Conservation (phyloP, 2,329 filamentous ascomycete genomes). For the Fusarium sp. region DNA sequence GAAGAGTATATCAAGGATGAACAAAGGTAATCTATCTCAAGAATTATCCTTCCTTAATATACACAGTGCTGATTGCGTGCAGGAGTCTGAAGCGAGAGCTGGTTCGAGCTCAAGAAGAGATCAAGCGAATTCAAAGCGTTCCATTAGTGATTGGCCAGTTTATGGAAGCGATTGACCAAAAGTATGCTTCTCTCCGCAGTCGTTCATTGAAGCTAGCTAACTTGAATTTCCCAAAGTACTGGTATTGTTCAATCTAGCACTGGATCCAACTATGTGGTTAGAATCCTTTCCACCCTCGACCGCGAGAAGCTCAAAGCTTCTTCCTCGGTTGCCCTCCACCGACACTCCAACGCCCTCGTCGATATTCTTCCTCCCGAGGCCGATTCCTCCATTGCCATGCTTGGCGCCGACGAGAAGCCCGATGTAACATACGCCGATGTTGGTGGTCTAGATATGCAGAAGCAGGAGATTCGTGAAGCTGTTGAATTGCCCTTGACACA, state of each 20-base stretch:
- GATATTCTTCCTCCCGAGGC: conserved; percentile 99
- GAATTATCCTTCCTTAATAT: background rate
- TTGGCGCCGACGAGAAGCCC: conserved; percentile 95
- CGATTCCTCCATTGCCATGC: conserved; percentile 98
- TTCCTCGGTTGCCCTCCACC: conserved; percentile 95
- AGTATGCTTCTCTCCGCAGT: conserved; percentile 66
- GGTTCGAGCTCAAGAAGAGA: conserved; percentile 97
- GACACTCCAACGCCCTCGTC: conserved; percentile 97
- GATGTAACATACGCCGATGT: conserved; percentile 98
- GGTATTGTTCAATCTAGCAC: conserved; percentile 99
- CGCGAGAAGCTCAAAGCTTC: conserved; percentile 98
- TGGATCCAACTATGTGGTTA: conserved; percentile 98
- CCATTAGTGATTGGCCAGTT: conserved; percentile 98
- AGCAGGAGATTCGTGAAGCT: conserved; percentile 98
- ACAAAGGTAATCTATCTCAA: conserved; percentile 72
- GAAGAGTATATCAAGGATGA: conserved; percentile 99
- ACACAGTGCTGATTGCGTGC: conserved; percentile 33
- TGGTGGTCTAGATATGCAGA: conserved; percentile 98
- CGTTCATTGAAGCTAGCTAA: conserved; percentile 11
- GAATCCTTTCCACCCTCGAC: conserved; percentile 97
- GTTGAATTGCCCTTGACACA: conserved; percentile 97
- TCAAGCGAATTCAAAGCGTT: conserved; percentile 99
- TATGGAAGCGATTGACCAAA: conserved; percentile 99
- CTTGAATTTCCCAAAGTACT: conserved; percentile 68
- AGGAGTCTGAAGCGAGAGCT: conserved; percentile 97